A percentile compares a stretch with the other conserved stretches of the same genome.
These are phyloP conservation scores for Balamuthia mandrillaris DNA, from an alignment of 208 protist genomes.

Conservation along the genomic window DNA sequence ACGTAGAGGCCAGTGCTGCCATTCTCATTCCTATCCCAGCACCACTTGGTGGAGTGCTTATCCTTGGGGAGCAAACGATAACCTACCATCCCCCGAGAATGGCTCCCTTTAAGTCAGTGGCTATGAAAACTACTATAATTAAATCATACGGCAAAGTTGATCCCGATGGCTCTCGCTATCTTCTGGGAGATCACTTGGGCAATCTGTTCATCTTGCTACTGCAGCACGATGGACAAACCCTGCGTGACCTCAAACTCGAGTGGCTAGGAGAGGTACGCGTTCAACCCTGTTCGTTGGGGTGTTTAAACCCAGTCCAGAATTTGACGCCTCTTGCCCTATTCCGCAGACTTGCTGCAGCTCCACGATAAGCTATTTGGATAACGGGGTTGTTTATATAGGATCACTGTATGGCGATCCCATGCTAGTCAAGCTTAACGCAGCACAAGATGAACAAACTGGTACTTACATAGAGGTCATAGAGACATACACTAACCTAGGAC, in stretches of 20 bases:
- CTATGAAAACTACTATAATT: constrained; percentile 45
- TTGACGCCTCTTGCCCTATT: no score
- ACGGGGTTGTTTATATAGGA: constrained; percentile 72
- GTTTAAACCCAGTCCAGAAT: no score
- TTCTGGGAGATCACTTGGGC: constrained; percentile 66
- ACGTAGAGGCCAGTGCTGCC: constrained; percentile 60
- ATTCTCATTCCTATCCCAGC: constrained; percentile 64
- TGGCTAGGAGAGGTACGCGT: constrained; percentile 24
- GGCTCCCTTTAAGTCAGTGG: not conserved
- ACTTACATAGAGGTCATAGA: constrained; percentile 56
- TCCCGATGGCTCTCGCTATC: constrained; percentile 54
- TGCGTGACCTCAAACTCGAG: constrained; percentile 13
- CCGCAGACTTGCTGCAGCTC: constrained; percentile 43
- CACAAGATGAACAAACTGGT: constrained; percentile 57
- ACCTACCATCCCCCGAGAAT: constrained; percentile 62
- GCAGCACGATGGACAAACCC: not conserved
- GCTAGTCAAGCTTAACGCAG: constrained; percentile 55
- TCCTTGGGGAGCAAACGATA: constrained; percentile 70
- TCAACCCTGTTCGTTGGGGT: no score
- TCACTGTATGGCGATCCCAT: constrained; percentile 69
- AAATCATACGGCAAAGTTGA: constrained; percentile 52
- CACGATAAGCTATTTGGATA: constrained; percentile 71
- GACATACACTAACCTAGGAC: constrained; percentile 71
- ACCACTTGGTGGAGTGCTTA: constrained; percentile 60
- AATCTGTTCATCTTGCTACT: constrained; percentile 52